Percentiles rank a stretch among this genome's conserved stretches.
phyloP scores from a whole-genome alignment of 1,139 yeast species.

The Suhomyces taliae region DNA sequence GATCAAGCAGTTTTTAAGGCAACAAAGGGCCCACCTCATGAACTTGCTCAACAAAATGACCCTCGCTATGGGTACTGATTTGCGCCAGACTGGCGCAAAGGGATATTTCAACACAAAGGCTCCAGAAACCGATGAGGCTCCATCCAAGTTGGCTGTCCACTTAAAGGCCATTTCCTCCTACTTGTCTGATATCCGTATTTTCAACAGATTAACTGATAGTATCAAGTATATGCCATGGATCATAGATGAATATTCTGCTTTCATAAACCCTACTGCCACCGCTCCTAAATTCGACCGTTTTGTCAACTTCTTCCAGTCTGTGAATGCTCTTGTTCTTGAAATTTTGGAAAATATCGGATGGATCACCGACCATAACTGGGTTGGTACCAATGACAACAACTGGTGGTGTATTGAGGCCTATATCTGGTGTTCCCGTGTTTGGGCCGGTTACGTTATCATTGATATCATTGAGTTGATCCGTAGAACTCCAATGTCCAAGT shows the following conservation, averaged over 20 bases:
- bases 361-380: conserved; percentile 57
- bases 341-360: conserved; percentile 59
- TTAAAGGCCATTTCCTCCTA: conserved; percentile 46
- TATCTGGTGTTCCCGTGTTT: conserved; percentile 53
- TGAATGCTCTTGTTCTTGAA: conserved; percentile 48
- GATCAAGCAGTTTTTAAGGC: conserved; percentile 30
- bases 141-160: conserved; percentile 37
- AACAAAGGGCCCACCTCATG: conserved; percentile 28
- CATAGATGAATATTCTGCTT: conserved; percentile 37
- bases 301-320: conserved; percentile 40
- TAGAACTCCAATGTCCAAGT: conserved; percentile 38
- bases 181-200: conserved; percentile 53
- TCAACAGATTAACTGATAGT: conserved; percentile 53
- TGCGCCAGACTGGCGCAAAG: conserved; percentile 20
- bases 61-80: conserved; percentile 17
- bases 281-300: conserved; percentile 35
- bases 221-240: conserved; percentile 54
- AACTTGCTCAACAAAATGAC: conserved; percentile 16
- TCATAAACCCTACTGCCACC: conserved; percentile 25
- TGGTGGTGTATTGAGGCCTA: conserved; percentile 48
- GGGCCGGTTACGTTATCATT: conserved; percentile 53
- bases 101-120: conserved; percentile 3
- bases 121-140: conserved; percentile 8
- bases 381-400: conserved; percentile 43
- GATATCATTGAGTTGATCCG: conserved; percentile 48